These are phyloP conservation scores for Thermothelomyces thermophilus DNA, from an alignment of 2,329 filamentous ascomycete genomes.

Conservation along the genomic window DNA sequence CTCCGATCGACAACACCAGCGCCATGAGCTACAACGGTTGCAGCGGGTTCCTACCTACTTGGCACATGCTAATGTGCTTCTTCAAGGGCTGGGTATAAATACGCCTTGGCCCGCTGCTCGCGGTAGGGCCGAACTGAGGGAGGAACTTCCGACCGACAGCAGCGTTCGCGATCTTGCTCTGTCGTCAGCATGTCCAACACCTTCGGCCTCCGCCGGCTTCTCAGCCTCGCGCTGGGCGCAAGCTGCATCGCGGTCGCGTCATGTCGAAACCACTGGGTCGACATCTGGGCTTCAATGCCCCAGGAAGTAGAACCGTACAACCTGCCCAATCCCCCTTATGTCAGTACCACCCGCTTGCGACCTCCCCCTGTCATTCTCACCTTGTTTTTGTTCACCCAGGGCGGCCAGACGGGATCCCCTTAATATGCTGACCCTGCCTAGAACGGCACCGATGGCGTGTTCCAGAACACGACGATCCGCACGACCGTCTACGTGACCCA, in stretches of 20 bases:
- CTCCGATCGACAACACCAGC: background rate
- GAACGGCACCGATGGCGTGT: conserved; percentile 47
- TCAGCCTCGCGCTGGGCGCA: conserved; percentile 17
- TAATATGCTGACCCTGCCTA: conserved; percentile 26
- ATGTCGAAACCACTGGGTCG: conserved; percentile 46
- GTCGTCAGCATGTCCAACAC: conserved; percentile 10
- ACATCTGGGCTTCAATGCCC: conserved; percentile 57
- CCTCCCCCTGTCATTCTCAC: too few species aligned
- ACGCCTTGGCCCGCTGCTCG: background rate
- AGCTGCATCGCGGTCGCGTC: conserved; percentile 12
- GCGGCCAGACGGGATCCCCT: background rate
- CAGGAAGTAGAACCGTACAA: conserved; percentile 55
- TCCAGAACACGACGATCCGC: conserved; percentile 53
- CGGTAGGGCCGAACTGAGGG: background rate
- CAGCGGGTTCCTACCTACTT: conserved; percentile 16
- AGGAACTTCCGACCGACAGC: background rate
- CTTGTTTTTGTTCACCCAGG: background rate
- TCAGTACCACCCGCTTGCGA: conserved; percentile 28
- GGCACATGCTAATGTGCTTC: too few species aligned
- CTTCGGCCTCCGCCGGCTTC: conserved; percentile 10
- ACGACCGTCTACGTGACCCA: conserved; percentile 55
- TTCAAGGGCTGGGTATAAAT: conserved; percentile 11
- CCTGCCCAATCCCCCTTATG: conserved; percentile 50
- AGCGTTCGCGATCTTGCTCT: background rate
- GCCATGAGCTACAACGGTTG: conserved; percentile 6